Evolutionary conservation across 352 stramenopile genomes (phyloP).

Genomic region (Phytophthora megakarya): DNA sequence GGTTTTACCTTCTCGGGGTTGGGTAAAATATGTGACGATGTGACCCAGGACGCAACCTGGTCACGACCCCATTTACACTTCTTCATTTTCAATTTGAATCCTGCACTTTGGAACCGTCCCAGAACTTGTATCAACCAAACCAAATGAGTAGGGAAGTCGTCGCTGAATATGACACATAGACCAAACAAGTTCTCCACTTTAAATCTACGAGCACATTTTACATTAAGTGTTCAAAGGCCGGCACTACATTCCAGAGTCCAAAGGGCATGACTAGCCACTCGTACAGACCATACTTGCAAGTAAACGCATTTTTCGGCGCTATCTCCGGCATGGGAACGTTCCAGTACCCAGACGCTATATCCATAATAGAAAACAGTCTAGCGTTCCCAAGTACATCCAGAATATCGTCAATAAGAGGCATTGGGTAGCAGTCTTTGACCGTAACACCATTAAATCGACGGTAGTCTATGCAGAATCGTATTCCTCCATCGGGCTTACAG

Average conservation of each 20-base stretch:
- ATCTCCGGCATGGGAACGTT: too few relatives aligned
- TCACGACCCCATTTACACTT: background rate
- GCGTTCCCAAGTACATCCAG: background rate
- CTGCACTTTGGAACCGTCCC: background rate
- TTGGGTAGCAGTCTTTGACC: background rate
- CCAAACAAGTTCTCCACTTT: background rate
- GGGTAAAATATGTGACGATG: background rate
- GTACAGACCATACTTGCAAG: too few relatives aligned
- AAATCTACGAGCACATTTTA: background rate
- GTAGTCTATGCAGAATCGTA: too few relatives aligned
- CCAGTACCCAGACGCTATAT: too few relatives aligned
- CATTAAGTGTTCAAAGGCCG: background rate
- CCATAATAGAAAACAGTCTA: background rate
- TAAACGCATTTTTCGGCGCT: too few relatives aligned
- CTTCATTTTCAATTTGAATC: constrained; percentile 3
- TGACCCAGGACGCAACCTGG: too few relatives aligned
- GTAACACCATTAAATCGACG: background rate
- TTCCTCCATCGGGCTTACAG: too few relatives aligned
- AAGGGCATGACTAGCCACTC: too few relatives aligned
- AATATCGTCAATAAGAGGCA: background rate
- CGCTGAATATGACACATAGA: constrained; percentile 2
- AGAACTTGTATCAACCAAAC: background rate
- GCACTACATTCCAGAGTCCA: constrained; percentile 2
- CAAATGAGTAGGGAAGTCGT: background rate
- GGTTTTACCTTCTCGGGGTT: too few relatives aligned